Base-by-base conservation (phyloP, 208 protist species). In the Leishmania arabica region DNA sequence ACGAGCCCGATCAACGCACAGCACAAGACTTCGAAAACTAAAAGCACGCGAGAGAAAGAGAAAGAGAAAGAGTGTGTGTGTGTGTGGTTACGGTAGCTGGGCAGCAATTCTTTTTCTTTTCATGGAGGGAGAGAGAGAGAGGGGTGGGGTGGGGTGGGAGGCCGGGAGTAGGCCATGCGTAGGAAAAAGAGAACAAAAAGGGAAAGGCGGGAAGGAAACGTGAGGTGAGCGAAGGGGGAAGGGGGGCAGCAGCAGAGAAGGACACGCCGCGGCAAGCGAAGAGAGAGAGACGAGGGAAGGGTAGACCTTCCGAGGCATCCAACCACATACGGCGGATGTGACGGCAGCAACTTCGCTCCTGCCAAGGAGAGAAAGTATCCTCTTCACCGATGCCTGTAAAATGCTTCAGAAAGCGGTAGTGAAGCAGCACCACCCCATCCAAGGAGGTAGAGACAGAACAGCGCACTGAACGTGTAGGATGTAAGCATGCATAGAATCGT, bases 1-100 rank as follows among this genome's bases (percentile, higher is more conserved):
- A 58, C 17, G n/a, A 64, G 9, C 5, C 34, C 31, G 70, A 66
- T 3, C n/a, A 53, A 69, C 11, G 42, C 8, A 53, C 21, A 76
- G 54, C 58, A 37, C 27, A 40, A 75, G 65, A 54, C 53, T 56
- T 42, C 45, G 24, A 80, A 78, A 68, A 42, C 5, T 0, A 15
- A 83, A 79, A 60, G 73, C 45, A 69, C 34, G 19, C 49, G 53
- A 68, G 51, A 75, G 37, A 75, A 75, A 62, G 75, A 84, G 77
- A 60, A 78, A 71, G 54, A 72, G 40, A 54, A 1, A 37, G 34
- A 37, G 34, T n/a, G n/a, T n/a, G n/a, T n/a, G n/a, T n/a, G n/a
- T n/a, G n/a, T n/a, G 70, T n/a, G 5, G 66, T 51, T 54, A 53
- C 45, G 69, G 69, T 73, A 73, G 8, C 19, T n/a, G 47, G 3